Conservation (phyloP, 345 rosid species). For the Barbarea vulgaris region DNA sequence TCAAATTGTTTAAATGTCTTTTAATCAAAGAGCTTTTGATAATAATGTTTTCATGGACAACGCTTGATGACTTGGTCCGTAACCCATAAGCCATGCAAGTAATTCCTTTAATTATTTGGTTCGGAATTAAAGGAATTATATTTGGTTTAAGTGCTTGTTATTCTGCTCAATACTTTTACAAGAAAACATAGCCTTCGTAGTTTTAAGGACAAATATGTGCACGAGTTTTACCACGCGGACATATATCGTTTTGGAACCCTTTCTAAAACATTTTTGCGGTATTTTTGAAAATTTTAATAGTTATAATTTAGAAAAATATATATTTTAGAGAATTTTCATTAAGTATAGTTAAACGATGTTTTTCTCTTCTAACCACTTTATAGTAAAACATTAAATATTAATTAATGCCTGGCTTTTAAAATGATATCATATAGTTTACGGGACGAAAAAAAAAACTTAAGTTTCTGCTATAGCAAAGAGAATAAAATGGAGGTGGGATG, state of each 20-base stretch:
- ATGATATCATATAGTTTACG: not conserved
- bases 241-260: not conserved
- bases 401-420: not conserved
- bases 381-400: not conserved
- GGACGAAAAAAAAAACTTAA: not conserved
- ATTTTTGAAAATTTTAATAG: not conserved
- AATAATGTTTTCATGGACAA: conserved; percentile 31
- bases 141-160: not conserved
- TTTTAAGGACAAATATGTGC: not conserved
- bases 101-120: not conserved
- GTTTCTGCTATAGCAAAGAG: not conserved
- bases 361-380: not conserved
- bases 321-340: not conserved
- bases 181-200: not conserved
- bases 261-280: not conserved
- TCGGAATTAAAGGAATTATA: not conserved
- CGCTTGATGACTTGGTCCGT: conserved; percentile 35
- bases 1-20: conserved; percentile 22
- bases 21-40: conserved; percentile 27
- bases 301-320: not conserved
- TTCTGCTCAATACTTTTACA: not conserved
- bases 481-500: not conserved
- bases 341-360: not conserved
- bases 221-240: not conserved
- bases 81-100: conserved; percentile 40